These are phyloP conservation scores for Cardamine occulta DNA, from an alignment of 345 rosid genomes.

Conservation along the genomic window DNA sequence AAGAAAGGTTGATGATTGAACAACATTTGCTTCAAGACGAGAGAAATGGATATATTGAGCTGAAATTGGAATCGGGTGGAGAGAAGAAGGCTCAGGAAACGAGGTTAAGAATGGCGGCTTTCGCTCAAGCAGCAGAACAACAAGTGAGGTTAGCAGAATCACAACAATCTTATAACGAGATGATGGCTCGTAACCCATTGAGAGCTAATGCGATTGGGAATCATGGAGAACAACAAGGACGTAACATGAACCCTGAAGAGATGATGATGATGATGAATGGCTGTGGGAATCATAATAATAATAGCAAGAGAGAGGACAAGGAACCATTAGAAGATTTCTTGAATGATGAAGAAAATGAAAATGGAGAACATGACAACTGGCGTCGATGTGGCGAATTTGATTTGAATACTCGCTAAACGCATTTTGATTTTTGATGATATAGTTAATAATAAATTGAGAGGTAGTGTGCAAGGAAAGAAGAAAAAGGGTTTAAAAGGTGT, in stretches of 20 bases:
- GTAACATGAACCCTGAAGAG: slow-evolving; percentile 64
- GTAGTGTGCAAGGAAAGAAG: not conserved
- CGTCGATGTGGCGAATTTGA: slow-evolving; percentile 77
- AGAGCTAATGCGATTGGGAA: slow-evolving; percentile 68
- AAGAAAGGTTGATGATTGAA: slow-evolving; percentile 84
- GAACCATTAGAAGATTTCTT: slow-evolving; percentile 92
- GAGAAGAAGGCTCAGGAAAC: slow-evolving; percentile 83
- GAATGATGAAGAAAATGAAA: slow-evolving; percentile 83
- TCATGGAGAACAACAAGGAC: slow-evolving; percentile 69
- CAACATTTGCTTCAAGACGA: slow-evolving; percentile 78
- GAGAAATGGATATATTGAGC: slow-evolving; percentile 56
- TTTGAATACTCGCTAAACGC: slow-evolving; percentile 61
- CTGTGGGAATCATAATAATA: slow-evolving; percentile 57
- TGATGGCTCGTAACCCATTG: slow-evolving; percentile 66
- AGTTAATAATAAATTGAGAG: not conserved
- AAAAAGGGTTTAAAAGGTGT: not conserved
- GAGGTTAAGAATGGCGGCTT: slow-evolving; percentile 71
- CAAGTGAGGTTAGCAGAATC: too few relatives aligned
- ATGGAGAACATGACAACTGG: slow-evolving; percentile 78
- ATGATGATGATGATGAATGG: slow-evolving; percentile 60
- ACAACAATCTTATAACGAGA: too few relatives aligned
- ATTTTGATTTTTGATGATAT: not conserved
- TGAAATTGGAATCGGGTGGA: slow-evolving; percentile 68
- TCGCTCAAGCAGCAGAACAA: slow-evolving; percentile 73
- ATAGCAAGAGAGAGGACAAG: slow-evolving; percentile 68